Base-by-base conservation (phyloP, 139 green algal species). In the Nannochloris sp. region DNA sequence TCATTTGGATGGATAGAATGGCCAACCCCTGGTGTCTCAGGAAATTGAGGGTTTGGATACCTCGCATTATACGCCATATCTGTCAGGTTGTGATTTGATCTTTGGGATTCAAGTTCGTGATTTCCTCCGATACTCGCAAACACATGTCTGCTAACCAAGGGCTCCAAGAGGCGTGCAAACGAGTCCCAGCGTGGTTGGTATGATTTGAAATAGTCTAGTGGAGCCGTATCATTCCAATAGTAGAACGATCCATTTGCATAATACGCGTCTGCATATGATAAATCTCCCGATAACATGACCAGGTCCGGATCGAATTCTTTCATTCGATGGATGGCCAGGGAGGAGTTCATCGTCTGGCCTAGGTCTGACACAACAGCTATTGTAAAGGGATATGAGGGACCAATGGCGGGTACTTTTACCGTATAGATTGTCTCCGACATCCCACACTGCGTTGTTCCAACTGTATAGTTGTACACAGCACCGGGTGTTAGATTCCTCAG, bases 251-350 rank as follows among this genome's bases (percentile, higher is more conserved):
- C 50, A 2, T 59, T 59, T 2, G 50, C 50, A 30, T 33, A 59
- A 23, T 59, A 59, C n/a, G 50, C 50, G n/a, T 59, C 50, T 2
- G 25, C 50, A 33, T 59, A 59, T 20, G 17, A 30, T 33, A 37
- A 23, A 23, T 59, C 50, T 31, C 50, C 50, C 0, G 12, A 14
- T 17, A 33, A 2, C 5, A 59, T 8, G n/a, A 59, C 50, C 20
- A 33, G 9, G 33, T 59, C 50, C 5, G 25, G 23, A 8, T 25
- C 8, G 16, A 37, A 37, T 28, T 17, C 50, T 8, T 17, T 25
- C 25, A 59, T 37, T 2, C 25, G 23, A 17, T 59, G 6, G 6
- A 59, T n/a, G 11, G 50, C 25, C 14, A 33, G 8, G 23, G 25
- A 59, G n/a, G 23, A 37, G 25, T 59, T 33, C 25, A 6, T 30